These are phyloP conservation scores for Fusarium goolgardi DNA, from an alignment of 2,329 filamentous ascomycete genomes.

Conservation along the genomic window DNA sequence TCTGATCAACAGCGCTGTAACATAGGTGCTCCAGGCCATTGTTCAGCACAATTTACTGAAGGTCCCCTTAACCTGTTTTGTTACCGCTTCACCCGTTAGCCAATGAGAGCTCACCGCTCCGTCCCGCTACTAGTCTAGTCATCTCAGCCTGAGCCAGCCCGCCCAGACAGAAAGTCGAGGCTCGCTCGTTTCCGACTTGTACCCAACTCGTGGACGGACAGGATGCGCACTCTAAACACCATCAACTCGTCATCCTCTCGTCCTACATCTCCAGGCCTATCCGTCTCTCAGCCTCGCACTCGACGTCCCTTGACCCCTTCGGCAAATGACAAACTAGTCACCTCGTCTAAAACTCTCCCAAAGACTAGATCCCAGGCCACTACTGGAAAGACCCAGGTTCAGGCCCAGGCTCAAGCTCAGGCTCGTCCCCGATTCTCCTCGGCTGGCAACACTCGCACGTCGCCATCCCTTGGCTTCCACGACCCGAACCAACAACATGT, in stretches of 20 bases:
- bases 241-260: slow-evolving; percentile 45
- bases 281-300: slow-evolving; percentile 21
- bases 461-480: slow-evolving; percentile 42
- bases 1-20: slow-evolving; percentile 23
- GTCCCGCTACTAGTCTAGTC: slow-evolving; percentile 30
- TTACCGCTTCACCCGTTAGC: slow-evolving; percentile 25
- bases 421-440: slow-evolving; percentile 41
- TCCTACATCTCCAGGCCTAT: slow-evolving; percentile 29
- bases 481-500: slow-evolving; percentile 47
- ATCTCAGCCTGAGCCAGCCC: slow-evolving; percentile 33
- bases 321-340: slow-evolving; percentile 24
- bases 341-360: slow-evolving; percentile 36
- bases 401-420: slow-evolving; percentile 28
- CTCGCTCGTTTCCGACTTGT: slow-evolving; percentile 20
- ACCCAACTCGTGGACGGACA: slow-evolving; percentile 36
- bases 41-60: slow-evolving; percentile 13
- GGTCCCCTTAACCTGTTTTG: slow-evolving; percentile 37
- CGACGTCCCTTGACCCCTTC: slow-evolving; percentile 30
- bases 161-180: slow-evolving; percentile 24
- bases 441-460: slow-evolving; percentile 34
- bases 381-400: slow-evolving; percentile 17
- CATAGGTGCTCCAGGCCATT: slow-evolving; percentile 9
- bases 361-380: slow-evolving; percentile 32
- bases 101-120: slow-evolving; percentile 39
- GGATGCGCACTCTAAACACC: slow-evolving; percentile 47